These are phyloP conservation scores for Cladosporium halotolerans DNA, from an alignment of 2,329 filamentous ascomycete genomes.

Conservation along the genomic window DNA sequence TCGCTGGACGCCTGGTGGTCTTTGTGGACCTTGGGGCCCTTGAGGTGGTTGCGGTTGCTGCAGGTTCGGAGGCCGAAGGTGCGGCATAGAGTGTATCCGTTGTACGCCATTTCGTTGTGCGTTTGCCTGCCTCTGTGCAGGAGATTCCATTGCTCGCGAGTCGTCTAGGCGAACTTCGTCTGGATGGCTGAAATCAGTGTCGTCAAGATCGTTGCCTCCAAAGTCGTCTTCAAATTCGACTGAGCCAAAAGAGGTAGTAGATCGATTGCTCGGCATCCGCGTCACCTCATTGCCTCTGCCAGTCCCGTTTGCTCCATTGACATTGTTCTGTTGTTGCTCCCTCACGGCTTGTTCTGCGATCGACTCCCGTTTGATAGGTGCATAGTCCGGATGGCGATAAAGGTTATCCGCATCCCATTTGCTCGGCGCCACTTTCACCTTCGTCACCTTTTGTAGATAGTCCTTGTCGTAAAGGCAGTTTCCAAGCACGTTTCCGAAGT, in stretches of 20 bases:
- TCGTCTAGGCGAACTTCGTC: conserved; percentile 63
- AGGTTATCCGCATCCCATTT: conserved; percentile 75
- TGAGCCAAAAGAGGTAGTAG: conserved; percentile 28
- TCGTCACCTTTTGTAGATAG: conserved; percentile 83
- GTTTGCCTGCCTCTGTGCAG: conserved; percentile 17
- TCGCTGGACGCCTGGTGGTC: conserved; percentile 18
- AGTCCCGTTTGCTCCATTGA: conserved; percentile 16
- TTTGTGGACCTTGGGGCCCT: conserved; percentile 19
- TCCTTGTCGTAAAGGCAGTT: conserved; percentile 98
- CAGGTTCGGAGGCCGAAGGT: conserved; percentile 24
- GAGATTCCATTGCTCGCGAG: conserved; percentile 19
- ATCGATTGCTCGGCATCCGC: conserved; percentile 28
- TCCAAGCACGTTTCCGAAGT: conserved; percentile 93
- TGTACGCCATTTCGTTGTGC: conserved; percentile 21
- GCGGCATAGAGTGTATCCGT: conserved; percentile 30
- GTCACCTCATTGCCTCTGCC: conserved; percentile 14
- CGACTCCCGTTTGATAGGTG: conserved; percentile 51
- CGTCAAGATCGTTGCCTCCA: conserved; percentile 50
- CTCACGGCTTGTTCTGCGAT: conserved; percentile 18
- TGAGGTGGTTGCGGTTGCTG: conserved; percentile 21
- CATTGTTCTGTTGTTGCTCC: conserved; percentile 14
- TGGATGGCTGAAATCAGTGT: conserved; percentile 57
- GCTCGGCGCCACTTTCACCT: conserved; percentile 71
- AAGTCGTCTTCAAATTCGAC: conserved; percentile 50
- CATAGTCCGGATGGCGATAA: conserved; percentile 73